Evolutionary conservation across 805 yeast species (phyloP).

Genomic region (Pichia exigua): DNA sequence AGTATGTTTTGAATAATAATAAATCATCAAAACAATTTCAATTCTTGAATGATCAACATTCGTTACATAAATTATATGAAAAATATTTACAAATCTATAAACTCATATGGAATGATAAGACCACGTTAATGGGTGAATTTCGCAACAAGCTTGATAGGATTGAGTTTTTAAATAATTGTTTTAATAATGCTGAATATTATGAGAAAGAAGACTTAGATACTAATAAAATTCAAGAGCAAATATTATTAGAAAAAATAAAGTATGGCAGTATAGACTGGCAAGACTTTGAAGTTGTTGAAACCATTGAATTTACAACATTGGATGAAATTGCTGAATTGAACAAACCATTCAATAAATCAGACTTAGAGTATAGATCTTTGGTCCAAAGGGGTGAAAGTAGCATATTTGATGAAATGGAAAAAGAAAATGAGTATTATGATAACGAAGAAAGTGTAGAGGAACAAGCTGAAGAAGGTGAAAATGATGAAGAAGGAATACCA

Average conservation of each 20-base stretch:
- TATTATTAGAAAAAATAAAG: slow-evolving; percentile 36
- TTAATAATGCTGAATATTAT: slow-evolving; percentile 48
- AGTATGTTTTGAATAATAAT: slow-evolving; percentile 19
- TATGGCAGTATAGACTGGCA: slow-evolving; percentile 85
- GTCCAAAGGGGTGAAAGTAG: slow-evolving; percentile 33
- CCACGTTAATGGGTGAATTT: slow-evolving; percentile 6
- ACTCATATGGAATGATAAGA: slow-evolving; percentile 25
- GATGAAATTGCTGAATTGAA: slow-evolving; percentile 52
- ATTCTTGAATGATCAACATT: slow-evolving; percentile 54
- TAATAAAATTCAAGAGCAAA: slow-evolving; percentile 25
- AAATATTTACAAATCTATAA: slow-evolving; percentile 51
- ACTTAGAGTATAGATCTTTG: slow-evolving; percentile 54
- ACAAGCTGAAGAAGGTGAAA: slow-evolving; percentile 4
- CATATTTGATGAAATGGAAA: slow-evolving; percentile 13
- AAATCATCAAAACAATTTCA: slow-evolving; percentile 51
- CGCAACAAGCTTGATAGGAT: slow-evolving; percentile 19
- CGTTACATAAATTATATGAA: slow-evolving; percentile 46
- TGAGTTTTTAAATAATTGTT: slow-evolving; percentile 40
- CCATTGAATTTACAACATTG: slow-evolving; percentile 54
- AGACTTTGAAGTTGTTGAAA: slow-evolving; percentile 65
- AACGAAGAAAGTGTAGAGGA: slow-evolving; percentile 5
- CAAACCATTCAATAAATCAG: slow-evolving; percentile 47
- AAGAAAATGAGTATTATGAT: slow-evolving; percentile 3
- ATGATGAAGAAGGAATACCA: neutral
- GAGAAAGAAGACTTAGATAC: slow-evolving; percentile 30